These are phyloP conservation scores for Colletotrichum sp. DNA, from an alignment of 2,329 filamentous ascomycete genomes.

Conservation along the genomic window DNA sequence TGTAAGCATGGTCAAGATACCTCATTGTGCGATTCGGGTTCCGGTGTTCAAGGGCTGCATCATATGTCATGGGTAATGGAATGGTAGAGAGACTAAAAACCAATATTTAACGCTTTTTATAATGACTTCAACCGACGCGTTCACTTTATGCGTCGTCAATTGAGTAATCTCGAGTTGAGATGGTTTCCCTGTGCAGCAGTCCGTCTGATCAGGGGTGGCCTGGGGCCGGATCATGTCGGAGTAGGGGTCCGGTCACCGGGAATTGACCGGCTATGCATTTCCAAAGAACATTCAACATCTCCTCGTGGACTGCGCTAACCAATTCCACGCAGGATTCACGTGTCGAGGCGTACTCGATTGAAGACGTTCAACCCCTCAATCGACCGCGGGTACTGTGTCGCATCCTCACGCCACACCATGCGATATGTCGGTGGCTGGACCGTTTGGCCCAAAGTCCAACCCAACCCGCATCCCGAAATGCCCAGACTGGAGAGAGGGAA, in stretches of 20 bases:
- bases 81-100: not conserved
- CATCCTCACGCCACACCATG: not conserved
- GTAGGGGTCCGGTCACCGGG: not conserved
- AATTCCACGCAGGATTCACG: not conserved
- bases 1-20: constrained; percentile 5
- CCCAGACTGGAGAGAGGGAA: not conserved
- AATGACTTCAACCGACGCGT: not conserved
- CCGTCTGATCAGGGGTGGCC: not conserved
- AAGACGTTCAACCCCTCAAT: not conserved
- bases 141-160: not conserved
- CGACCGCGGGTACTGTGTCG: fast-evolving
- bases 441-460: not conserved
- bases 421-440: not conserved
- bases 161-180: not conserved
- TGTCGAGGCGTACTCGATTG: not conserved
- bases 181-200: not conserved
- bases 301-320: not conserved
- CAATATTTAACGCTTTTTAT: not conserved
- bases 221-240: not conserved
- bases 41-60: not conserved
- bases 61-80: not conserved
- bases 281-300: not conserved
- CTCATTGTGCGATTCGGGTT: not conserved
- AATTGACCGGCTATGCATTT: not conserved
- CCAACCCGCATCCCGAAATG: not conserved